phyloP scores from a whole-genome alignment of 306 rosid species.

The Astragalus glycyphyllos region DNA sequence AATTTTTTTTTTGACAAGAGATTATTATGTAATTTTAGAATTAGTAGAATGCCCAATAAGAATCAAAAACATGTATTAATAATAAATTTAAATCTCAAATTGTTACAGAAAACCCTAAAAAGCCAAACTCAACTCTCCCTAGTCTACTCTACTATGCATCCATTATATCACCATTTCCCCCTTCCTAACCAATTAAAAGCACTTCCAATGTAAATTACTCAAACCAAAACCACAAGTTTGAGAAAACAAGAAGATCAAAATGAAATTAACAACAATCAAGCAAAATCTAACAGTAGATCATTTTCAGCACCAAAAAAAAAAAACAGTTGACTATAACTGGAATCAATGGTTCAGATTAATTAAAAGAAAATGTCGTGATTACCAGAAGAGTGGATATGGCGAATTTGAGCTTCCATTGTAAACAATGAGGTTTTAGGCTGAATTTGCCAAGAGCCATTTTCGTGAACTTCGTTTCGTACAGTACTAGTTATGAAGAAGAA shows the following conservation, averaged over 20 bases:
- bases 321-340: neutral
- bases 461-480: constrained; percentile 2
- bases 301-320: too few relatives aligned
- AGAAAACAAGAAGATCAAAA: neutral
- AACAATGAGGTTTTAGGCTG: constrained; percentile 18
- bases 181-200: neutral
- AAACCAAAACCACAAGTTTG: neutral
- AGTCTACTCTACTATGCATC: neutral
- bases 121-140: neutral
- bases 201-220: neutral
- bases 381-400: constrained; percentile 43
- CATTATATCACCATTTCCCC: neutral
- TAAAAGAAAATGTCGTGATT: constrained; percentile 10
- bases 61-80: neutral
- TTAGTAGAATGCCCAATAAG: neutral
- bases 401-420: constrained; percentile 37
- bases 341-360: neutral
- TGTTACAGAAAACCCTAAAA: constrained; percentile 4
- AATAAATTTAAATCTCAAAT: neutral
- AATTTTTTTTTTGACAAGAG: too few relatives aligned
- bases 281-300: neutral
- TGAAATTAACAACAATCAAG: neutral
- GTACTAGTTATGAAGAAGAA: neutral
- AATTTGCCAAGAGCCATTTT: constrained; percentile 44
- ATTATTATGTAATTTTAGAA: neutral